Conservation (phyloP, 1,284 basidiomycete species). For the Phaffia rhodozyma region DNA sequence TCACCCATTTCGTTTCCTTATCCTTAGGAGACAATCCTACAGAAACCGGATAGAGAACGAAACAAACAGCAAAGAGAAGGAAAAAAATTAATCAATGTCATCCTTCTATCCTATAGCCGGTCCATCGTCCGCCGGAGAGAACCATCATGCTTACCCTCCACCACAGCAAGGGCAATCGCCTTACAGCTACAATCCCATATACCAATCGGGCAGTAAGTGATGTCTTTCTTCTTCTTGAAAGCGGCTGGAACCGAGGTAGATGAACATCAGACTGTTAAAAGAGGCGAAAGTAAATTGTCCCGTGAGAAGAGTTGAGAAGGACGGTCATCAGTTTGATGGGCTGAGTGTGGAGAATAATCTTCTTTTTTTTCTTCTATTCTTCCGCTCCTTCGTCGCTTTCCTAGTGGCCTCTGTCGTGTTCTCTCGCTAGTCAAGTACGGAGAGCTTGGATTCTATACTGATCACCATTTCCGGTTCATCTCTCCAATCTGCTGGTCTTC, state of each 20-base stretch:
- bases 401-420: not conserved
- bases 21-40: no score
- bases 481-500: not conserved
- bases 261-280: no score
- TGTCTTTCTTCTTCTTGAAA: not conserved
- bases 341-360: not conserved
- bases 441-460: not conserved
- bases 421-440: no score
- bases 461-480: not conserved
- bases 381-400: not conserved
- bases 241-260: not conserved
- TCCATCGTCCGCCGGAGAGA: not conserved
- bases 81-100: not conserved
- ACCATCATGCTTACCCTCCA: not conserved
- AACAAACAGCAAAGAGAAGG: not conserved
- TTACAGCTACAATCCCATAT: no score
- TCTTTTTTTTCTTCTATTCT: not conserved
- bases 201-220: slow-evolving; percentile 4
- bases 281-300: not conserved
- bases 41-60: not conserved
- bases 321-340: not conserved
- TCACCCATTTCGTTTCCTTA: no score
- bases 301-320: not conserved
- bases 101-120: not conserved
- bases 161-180: no score